Base-by-base conservation (phyloP, 176 grass and related monocot species). In the Lolium rigidum region DNA sequence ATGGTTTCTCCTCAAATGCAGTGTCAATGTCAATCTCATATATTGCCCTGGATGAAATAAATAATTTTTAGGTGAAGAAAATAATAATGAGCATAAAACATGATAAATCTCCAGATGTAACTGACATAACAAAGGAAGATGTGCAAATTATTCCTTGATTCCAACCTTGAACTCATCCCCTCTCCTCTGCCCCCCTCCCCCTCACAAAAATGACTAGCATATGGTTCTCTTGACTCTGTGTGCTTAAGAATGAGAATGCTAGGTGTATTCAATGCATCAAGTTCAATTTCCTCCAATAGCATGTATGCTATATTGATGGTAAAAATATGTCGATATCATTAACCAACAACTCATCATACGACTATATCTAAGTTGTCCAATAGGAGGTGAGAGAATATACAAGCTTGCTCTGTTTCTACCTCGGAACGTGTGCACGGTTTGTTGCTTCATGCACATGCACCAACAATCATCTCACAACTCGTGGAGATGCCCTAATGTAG, bases 1-100 rank as follows among this genome's bases (percentile, higher is more conserved):
- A 99, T 91, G 97, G 97, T 80, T 99, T 99, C 80, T 99, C 97
- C 82, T 99, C 97, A 83, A 99, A 99, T 79, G 86, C 28, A 2
- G 89, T 83, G 84, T 97, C 92, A 63, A 88, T 80, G 16, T 97
- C 97, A 67, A 99, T 86, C 87, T 99, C 94, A 91, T 93, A 97
- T 70, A 97, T 87, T 73, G 89, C 87, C 92, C 97, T 99, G 85
- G 25, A 28, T 58, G 82, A 88, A 89, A 87, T 20, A 84, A 84
- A 67, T 11, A 37, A 2, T 44, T 1, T 39, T 80, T 68, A 74
- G 62, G 22, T 84, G 54, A 51, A 80, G 54, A 52, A 70, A 81
- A 79, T 52, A 51, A 55, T 43, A 68, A 75, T 15, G 54, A 51
- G 43, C 62, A 77, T 52, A 67, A 52, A 70, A 76, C 65, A 63